Evolutionary conservation across 345 rosid genomes (phyloP), one percentile per base, ranked within the genome.

Genomic region (Anastatica hierochuntica): DNA sequence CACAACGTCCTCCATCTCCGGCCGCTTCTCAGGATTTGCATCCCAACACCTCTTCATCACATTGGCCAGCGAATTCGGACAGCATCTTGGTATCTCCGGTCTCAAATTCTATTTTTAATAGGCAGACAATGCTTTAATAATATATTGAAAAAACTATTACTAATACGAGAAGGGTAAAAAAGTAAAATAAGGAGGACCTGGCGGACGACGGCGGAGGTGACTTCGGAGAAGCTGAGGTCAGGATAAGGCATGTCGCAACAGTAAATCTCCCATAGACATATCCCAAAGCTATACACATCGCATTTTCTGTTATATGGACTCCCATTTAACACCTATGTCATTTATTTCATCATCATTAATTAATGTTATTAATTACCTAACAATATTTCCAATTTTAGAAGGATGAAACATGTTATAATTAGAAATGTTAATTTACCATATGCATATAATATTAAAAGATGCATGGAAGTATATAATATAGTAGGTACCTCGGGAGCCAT

Each of bases 401-500:
- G n/a, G n/a, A n/a, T n/a, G n/a, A n/a, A n/a, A n/a, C n/a, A n/a
- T n/a, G n/a, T n/a, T n/a, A n/a, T n/a, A n/a, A n/a, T n/a, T n/a
- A n/a, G n/a, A n/a, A n/a, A n/a, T n/a, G n/a, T n/a, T n/a, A n/a
- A n/a, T n/a, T n/a, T n/a, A n/a, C n/a, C n/a, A n/a, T n/a, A n/a
- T n/a, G n/a, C n/a, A n/a, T n/a, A n/a, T n/a, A n/a, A n/a, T n/a
- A n/a, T n/a, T n/a, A n/a, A n/a, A n/a, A n/a, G n/a, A n/a, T n/a
- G n/a, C n/a, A n/a, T n/a, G n/a, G n/a, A n/a, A n/a, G n/a, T n/a
- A n/a, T n/a, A n/a, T n/a, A n/a, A n/a, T n/a, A n/a, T n/a, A n/a
- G n/a, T n/a, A n/a, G n/a, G 6, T 77, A 92, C 98, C 99, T 92
- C 99, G 18, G 99, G 97, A 66, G 99, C 99, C 99, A 92, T 92